A percentile compares a stretch with the other conserved stretches of the same genome.
Conservation (phyloP, 257 asterid species). For the Solanum megistacrolobum region DNA sequence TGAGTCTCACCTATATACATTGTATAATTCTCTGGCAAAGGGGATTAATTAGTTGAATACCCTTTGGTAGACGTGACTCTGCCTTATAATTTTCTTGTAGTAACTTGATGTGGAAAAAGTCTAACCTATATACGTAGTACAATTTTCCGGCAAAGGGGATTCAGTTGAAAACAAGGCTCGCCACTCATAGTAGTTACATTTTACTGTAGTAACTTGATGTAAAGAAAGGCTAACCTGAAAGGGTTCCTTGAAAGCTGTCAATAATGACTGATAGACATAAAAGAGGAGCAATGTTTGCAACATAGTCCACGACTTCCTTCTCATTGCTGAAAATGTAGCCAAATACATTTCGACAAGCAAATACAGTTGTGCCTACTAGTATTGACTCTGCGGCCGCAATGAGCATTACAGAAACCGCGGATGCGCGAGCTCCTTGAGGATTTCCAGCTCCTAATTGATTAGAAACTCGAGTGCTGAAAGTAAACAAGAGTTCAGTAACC, state of each 20-base stretch:
- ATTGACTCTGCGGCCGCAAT: conserved; percentile 31
- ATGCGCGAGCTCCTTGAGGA: conserved; percentile 42
- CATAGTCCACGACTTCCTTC: conserved; percentile 62
- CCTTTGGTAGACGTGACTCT: background rate
- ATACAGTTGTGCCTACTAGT: conserved; percentile 28
- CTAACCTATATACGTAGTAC: background rate
- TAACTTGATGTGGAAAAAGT: background rate
- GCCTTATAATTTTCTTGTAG: background rate
- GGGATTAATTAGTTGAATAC: background rate
- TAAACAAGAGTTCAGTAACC: background rate
- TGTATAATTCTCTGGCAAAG: background rate
- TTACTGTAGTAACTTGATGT: background rate
- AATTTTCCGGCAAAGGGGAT: background rate
- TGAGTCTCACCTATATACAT: background rate
- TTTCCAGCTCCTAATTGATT: conserved; percentile 75
- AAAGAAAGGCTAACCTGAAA: conserved; percentile 41
- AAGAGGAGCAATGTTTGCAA: conserved; percentile 55
- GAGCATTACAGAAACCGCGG: conserved; percentile 43
- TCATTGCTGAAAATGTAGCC: conserved; percentile 72
- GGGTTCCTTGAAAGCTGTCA: conserved; percentile 62
- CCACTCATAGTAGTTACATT: background rate
- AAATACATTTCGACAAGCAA: conserved; percentile 47
- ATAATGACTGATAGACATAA: conserved; percentile 42
- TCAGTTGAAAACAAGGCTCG: background rate
- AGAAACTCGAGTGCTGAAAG: conserved; percentile 67